Evolutionary conservation across 2,329 filamentous ascomycete species (phyloP), one percentile per base, ranked within the genome.

Genomic region (Aspergillus neoniger): DNA sequence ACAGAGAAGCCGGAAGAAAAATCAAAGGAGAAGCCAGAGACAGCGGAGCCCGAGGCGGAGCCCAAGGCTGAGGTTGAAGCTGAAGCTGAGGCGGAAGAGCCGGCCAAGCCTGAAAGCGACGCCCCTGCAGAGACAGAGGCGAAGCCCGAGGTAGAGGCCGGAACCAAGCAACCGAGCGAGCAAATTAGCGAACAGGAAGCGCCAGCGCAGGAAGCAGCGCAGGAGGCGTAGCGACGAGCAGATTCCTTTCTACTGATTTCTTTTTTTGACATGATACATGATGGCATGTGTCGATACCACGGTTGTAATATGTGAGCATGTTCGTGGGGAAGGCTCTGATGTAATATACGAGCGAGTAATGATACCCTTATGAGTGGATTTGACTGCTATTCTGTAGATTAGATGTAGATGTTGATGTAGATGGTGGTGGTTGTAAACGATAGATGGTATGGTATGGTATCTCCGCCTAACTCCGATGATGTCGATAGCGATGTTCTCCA

Each of bases 321-420:
- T 44, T 49, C 21, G 38, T 58, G 56, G 25, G 52, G 21, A 32
- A 25, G 59, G 49, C 19, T 44, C 39, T 60, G 62, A 63, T 62
- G 66, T 68, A 68, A 66, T 64, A 61, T 66, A 68, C 58, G 62
- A 55, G 58, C 51, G 44, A 60, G 58, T 59, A 66, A 67, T 68
- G 66, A 68, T 68, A 68, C 66, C 66, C 66, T 55, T 30, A 47
- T 47, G 38, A 28, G 28, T 43, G 28, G 23, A 19, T 30, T 32
- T 3, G 10, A 10, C 10, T 30, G 28, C 14, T 12, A 15, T 14
- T 30, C 2, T 12, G 28, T 30, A 17, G n/a, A n/a, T n/a, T n/a
- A n/a, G n/a, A n/a, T 51, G 47, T 56, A 49, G 44, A 21, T 49
- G 10, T 28, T 6, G 5, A 2, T 12, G 28, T 14, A 32, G 30